Percentiles rank a stretch among this genome's conserved stretches.
phyloP scores from a whole-genome alignment of 345 rosid genomes.

The Arabis alpina region DNA sequence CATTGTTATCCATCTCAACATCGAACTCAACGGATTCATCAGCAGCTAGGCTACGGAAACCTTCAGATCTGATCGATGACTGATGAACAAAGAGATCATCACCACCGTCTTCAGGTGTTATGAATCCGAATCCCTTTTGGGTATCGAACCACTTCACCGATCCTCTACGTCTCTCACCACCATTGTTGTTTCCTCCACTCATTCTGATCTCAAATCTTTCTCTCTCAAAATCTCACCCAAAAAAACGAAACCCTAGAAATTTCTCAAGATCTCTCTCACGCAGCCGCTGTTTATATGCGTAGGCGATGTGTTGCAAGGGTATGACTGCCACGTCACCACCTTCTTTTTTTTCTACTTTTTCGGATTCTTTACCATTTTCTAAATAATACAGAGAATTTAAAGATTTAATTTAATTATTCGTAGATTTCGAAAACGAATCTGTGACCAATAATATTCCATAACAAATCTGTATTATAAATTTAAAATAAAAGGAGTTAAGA shows the following conservation, averaged over 20 bases:
- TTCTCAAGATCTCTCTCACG: background rate
- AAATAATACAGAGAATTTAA: too few species aligned
- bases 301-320: conserved; percentile 28
- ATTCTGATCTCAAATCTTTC: conserved; percentile 22
- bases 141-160: conserved; percentile 76
- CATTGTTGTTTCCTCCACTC: conserved; percentile 38
- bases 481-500: background rate
- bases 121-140: conserved; percentile 90
- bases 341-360: background rate
- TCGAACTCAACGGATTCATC: conserved; percentile 70
- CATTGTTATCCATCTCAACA: conserved; percentile 46
- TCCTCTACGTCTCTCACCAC: conserved; percentile 48
- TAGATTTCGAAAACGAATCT: conserved; percentile 20
- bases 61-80: conserved; percentile 78
- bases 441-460: background rate
- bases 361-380: background rate
- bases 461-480: too few species aligned
- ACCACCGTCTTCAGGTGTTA: conserved; percentile 82
- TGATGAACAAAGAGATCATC: conserved; percentile 93
- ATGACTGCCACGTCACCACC: conserved; percentile 37
- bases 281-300: conserved; percentile 30
- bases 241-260: conserved; percentile 29
- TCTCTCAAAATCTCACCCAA: background rate
- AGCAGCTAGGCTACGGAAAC: conserved; percentile 69
- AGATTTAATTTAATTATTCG: background rate